Conservation (phyloP, 2,329 filamentous ascomycete species). For the Penicillium janthinellum region DNA sequence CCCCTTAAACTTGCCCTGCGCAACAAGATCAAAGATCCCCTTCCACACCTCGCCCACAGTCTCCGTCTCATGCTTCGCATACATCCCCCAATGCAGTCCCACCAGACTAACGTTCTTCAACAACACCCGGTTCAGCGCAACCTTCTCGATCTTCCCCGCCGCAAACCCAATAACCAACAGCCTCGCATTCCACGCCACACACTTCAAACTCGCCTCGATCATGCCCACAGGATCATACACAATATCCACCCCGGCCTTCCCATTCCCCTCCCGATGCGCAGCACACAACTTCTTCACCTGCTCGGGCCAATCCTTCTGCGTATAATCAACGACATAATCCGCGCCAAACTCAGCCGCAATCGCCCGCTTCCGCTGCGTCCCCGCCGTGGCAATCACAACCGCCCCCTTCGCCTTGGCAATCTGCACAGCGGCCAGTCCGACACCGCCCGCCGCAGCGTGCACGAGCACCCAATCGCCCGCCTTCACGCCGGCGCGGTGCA, state of each 20-base stretch:
- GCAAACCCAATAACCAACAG: conserved; percentile 89
- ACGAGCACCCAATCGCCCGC: conserved; percentile 83
- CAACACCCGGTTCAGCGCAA: conserved; percentile 87
- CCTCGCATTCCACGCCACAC: conserved; percentile 88
- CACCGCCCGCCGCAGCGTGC: conserved; percentile 89
- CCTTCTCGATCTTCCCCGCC: conserved; percentile 82
- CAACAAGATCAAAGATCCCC: conserved; percentile 76
- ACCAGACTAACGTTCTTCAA: conserved; percentile 92
- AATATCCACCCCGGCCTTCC: conserved; percentile 74
- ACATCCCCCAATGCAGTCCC: conserved; percentile 89
- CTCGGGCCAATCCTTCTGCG: conserved; percentile 66
- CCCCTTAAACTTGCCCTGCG: conserved; percentile 74
- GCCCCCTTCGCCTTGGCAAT: conserved; percentile 91
- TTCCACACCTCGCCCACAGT: conserved; percentile 75
- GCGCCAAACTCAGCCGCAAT: conserved; percentile 81
- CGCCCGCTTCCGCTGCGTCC: conserved; percentile 74
- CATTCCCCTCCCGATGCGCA: conserved; percentile 62
- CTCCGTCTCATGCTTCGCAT: conserved; percentile 71
- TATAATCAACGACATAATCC: conserved; percentile 80
- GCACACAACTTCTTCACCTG: conserved; percentile 69
- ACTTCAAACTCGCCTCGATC: conserved; percentile 85
- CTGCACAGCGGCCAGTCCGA: conserved; percentile 88
- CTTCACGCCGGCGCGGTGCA: conserved; percentile 74
- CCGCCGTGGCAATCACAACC: conserved; percentile 89
- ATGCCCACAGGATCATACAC: conserved; percentile 94